Conservation (phyloP, 108 stramenopile species). For the Pseudonitzschia pungens region DNA sequence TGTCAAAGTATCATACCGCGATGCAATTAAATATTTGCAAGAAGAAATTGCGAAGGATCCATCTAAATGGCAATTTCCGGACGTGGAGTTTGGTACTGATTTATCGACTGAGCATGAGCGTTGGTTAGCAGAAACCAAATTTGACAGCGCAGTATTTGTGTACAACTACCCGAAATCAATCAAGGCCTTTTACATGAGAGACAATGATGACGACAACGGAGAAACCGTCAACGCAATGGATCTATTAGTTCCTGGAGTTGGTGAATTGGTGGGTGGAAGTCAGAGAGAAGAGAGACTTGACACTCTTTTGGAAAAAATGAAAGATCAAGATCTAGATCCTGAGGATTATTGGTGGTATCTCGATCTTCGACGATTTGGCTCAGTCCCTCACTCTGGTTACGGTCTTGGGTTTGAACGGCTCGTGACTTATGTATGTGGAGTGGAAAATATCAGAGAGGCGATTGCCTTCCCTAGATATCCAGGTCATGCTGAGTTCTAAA, state of each 20-base stretch:
- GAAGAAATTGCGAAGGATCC: constrained; percentile 96
- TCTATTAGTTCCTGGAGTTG: constrained; percentile 97
- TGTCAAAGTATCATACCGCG: constrained; percentile 83
- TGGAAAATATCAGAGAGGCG: constrained; percentile 98
- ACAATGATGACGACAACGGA: constrained; percentile 93
- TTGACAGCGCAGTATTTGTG: constrained; percentile 92
- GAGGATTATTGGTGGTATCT: constrained; percentile 99
- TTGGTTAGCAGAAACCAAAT: constrained; percentile 95
- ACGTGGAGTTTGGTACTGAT: constrained; percentile 97
- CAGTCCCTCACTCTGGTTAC: constrained; percentile 98
- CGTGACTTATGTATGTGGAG: constrained; percentile 96
- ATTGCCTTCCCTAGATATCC: constrained; percentile 98
- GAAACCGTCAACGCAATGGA: constrained; percentile 99
- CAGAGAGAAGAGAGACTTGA: constrained; percentile 94
- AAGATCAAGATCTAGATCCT: constrained; percentile 78
- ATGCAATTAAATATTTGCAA: constrained; percentile 89
- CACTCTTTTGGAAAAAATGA: constrained; percentile 88
- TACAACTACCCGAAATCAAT: constrained; percentile 97
- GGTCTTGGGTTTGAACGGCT: constrained; percentile 99
- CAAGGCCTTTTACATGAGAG: constrained; percentile 99
- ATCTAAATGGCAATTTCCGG: constrained; percentile 94
- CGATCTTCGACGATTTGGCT: constrained; percentile 90
- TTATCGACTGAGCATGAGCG: constrained; percentile 97
- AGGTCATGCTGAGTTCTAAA: constrained; percentile 94
- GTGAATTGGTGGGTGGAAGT: constrained; percentile 98